Conservation (phyloP, 371 early-diverging fungal species). For the Lichtheimia corymbifera region DNA sequence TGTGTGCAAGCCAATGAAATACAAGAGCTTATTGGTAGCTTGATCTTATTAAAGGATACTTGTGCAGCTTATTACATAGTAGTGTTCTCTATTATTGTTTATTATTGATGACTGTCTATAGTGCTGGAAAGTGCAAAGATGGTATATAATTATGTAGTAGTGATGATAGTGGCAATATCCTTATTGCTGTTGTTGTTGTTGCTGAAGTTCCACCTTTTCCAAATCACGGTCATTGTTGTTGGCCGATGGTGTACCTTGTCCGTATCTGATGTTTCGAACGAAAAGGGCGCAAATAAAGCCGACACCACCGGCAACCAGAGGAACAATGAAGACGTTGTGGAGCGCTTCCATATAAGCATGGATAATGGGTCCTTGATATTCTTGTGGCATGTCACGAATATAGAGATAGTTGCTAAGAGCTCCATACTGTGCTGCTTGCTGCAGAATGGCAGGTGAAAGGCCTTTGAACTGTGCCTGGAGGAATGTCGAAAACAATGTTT, state of each 20-base stretch:
- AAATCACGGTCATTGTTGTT: neutral
- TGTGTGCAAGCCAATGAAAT: no score
- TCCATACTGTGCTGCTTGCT: conserved; percentile 25
- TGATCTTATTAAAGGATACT: no score
- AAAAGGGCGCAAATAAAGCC: conserved; percentile 53
- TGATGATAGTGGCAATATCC: no score
- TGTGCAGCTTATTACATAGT: no score
- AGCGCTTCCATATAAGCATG: conserved; percentile 61
- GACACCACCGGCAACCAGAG: conserved; percentile 56
- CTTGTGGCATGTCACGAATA: conserved; percentile 34
- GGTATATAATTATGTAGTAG: no score
- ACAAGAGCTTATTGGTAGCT: no score
- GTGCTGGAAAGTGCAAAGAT: no score
- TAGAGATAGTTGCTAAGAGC: conserved; percentile 37
- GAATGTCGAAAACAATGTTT: conserved; percentile 28
- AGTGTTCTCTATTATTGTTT: no score
- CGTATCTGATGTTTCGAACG: conserved; percentile 39
- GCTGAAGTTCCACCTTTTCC: neutral
- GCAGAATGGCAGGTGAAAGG: conserved; percentile 22
- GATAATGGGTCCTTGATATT: conserved; percentile 44
- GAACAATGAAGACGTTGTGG: conserved; percentile 57
- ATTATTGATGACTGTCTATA: no score
- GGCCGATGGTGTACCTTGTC: conserved; percentile 2
- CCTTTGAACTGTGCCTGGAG: conserved; percentile 18
- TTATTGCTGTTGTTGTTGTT: neutral